These are phyloP conservation scores for Porphyrellus cyaneotinctus DNA, from an alignment of 768 basidiomycete genomes.

Conservation along the genomic window DNA sequence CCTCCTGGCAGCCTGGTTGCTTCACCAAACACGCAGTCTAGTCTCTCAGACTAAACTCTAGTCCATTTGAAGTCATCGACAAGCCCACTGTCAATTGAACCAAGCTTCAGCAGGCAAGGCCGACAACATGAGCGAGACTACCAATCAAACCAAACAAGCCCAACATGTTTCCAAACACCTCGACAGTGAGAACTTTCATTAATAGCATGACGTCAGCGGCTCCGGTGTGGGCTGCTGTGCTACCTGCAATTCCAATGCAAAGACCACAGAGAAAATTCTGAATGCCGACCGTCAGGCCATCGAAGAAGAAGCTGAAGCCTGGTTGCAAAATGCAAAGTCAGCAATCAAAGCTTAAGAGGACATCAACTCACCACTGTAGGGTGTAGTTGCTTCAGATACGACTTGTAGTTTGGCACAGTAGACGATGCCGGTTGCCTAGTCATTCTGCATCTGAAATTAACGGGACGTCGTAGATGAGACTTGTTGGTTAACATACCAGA, in stretches of 20 bases:
- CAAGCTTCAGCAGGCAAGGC: background rate
- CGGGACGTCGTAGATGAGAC: background rate
- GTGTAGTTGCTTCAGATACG: constrained; percentile 54
- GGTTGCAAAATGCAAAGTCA: background rate
- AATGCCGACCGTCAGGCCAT: constrained; percentile 87
- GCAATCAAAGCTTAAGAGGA: too few species aligned
- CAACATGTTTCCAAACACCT: constrained; percentile 88
- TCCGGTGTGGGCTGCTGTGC: constrained; percentile 94
- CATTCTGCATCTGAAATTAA: too few species aligned
- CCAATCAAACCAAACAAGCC: constrained; percentile 93
- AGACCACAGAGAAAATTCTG: constrained; percentile 96
- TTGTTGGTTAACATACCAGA: constrained; percentile 52
- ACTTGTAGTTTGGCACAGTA: constrained; percentile 76
- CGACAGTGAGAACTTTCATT: constrained; percentile 94
- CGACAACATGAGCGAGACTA: constrained; percentile 36
- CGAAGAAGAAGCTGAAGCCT: constrained; percentile 97
- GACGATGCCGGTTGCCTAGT: constrained; percentile 79
- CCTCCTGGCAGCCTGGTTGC: too few species aligned
- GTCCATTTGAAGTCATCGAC: constrained; percentile 66
- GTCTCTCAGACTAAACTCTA: too few species aligned
- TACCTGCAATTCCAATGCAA: constrained; percentile 91
- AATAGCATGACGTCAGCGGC: constrained; percentile 93
- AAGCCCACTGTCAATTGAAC: constrained; percentile 58
- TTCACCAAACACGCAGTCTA: too few species aligned
- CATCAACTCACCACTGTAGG: constrained; percentile 66